Evolutionary conservation across 768 basidiomycete genomes (phyloP), one percentile per base, ranked within the genome.

Genomic region (Xerocomellus intermedius): DNA sequence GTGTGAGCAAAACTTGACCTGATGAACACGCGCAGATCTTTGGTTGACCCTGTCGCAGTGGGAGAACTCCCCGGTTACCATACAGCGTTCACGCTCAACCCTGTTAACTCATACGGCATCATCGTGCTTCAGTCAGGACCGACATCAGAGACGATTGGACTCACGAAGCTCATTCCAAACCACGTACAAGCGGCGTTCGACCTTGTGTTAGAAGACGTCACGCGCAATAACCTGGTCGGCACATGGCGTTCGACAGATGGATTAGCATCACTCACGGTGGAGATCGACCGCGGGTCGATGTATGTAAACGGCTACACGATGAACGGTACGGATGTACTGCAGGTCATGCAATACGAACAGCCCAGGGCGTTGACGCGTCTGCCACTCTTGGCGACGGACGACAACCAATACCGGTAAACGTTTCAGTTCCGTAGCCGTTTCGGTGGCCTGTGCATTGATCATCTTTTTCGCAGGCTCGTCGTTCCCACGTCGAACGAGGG

Each of bases 51-150:
- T 7, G n/a, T 38, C 9, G 6, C 42, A 77, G 77, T 68, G 24
- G 76, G 77, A 17, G 74, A 74, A 48, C 59, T 77, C 13, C 62
- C 67, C 2, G 77, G 75, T 5, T 73, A 74, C 44, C 75, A 77
- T 54, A 71, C 72, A 0, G 71, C 71, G 55, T 76, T 78, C 52
- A 70, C 66, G 8, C 47, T 78, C 46, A 66, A 76, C 54, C 74
- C 75, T 16, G 72, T 73, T 35, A 71, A 69, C 48, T 74, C 74
- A 2, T 75, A 76, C 28, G 77, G 77, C 0, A 68, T 78, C 37
- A 69, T 78, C 26, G 69, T 76, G 0, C 72, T 79, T 24, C 56
- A 74, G 36, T 75, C 77, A 0, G 77, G 77, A 17, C 67, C 65
- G 12, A 72, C 72, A 35, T 56, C 60, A 16, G 71, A 74, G 45